These are phyloP conservation scores for Niveomyces coronatus DNA, from an alignment of 2,329 filamentous ascomycete genomes.

Conservation along the genomic window DNA sequence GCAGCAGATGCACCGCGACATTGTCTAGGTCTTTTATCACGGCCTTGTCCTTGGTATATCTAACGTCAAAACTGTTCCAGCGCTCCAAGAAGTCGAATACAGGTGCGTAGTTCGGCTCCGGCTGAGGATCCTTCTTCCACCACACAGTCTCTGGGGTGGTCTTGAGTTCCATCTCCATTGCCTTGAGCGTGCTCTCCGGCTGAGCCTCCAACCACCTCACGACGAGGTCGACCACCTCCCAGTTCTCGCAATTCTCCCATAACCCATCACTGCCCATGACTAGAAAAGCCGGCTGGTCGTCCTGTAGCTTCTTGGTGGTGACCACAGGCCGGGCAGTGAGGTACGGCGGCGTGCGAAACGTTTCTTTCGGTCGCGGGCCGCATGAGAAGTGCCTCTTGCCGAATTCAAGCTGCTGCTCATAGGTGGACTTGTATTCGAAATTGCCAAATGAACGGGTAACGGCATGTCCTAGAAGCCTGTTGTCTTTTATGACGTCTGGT, in stretches of 20 bases:
- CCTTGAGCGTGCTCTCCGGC: background rate
- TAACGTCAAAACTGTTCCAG: conserved; percentile 3
- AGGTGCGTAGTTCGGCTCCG: background rate
- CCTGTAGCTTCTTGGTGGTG: conserved; percentile 40
- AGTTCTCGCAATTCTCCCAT: conserved; percentile 45
- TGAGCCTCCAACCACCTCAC: conserved; percentile 32
- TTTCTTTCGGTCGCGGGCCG: conserved; percentile 22
- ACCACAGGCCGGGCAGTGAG: conserved; percentile 54
- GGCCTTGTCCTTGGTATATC: conserved; percentile 3
- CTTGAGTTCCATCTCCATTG: background rate
- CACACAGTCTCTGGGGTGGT: conserved; percentile 1
- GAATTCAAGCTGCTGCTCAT: conserved; percentile 22
- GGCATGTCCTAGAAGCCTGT: conserved; percentile 45
- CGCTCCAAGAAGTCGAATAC: conserved; percentile 5
- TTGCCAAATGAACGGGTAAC: conserved; percentile 54
- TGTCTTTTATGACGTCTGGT: conserved; percentile 35
- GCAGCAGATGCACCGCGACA: conserved; percentile 63
- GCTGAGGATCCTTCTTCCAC: background rate
- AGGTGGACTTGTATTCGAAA: conserved; percentile 50
- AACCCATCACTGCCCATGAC: conserved; percentile 50
- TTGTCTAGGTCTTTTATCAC: conserved; percentile 37
- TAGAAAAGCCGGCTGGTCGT: conserved; percentile 34
- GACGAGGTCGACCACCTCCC: conserved; percentile 43
- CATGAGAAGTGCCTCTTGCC: conserved; percentile 35
- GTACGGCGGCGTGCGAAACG: conserved; percentile 48